These are phyloP conservation scores for Carex littledalei DNA, from an alignment of 176 grass and related monocot genomes.

Conservation along the genomic window DNA sequence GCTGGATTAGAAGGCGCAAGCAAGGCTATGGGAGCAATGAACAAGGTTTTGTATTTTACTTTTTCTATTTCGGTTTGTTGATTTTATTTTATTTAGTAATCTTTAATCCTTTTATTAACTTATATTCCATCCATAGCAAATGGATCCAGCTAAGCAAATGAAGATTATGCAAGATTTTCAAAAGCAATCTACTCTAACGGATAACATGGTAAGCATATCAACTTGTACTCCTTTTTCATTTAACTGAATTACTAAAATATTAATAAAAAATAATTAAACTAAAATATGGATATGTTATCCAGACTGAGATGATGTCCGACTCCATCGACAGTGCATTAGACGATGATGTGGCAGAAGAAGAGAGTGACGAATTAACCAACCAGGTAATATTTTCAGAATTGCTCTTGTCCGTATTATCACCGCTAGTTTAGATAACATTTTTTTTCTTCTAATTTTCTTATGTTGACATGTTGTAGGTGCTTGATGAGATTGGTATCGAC, in stretches of 20 bases:
- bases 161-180: constrained; percentile 97
- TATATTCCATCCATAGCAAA: constrained; percentile 59
- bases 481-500: constrained; percentile 96
- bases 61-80: constrained; percentile 10
- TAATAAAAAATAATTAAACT: not conserved
- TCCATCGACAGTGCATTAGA: constrained; percentile 71
- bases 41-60: constrained; percentile 53
- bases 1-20: constrained; percentile 75
- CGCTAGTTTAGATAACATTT: not conserved
- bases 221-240: not conserved
- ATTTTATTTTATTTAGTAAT: not conserved
- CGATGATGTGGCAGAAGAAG: constrained; percentile 82
- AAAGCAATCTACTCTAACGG: constrained; percentile 84
- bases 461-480: constrained; percentile 54
- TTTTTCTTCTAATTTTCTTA: constrained; percentile 22
- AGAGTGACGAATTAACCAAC: constrained; percentile 81
- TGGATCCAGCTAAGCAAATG: constrained; percentile 85
- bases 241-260: not conserved
- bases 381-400: constrained; percentile 42
- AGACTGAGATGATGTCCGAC: constrained; percentile 97
- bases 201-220: constrained; percentile 55
- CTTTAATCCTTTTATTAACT: constrained; percentile 2
- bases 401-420: constrained; percentile 24
- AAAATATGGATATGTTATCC: constrained; percentile 21
- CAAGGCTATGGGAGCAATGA: constrained; percentile 88